phyloP scores from a whole-genome alignment of 2,329 filamentous ascomycete species.

The Xylariaceae sp. region DNA sequence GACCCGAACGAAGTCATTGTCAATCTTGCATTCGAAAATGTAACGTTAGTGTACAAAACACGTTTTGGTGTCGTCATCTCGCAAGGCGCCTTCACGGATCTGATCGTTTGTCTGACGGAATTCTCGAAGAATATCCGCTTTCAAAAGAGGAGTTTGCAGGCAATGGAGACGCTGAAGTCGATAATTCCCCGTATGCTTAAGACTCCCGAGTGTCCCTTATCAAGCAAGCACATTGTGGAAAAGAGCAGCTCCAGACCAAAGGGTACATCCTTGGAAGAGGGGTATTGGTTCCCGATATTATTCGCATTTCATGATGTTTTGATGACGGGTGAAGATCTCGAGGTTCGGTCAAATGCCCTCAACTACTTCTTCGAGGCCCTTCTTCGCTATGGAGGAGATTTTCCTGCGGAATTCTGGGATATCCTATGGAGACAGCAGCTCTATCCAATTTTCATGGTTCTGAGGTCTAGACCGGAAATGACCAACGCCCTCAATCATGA shows the following conservation, averaged over 20 bases:
- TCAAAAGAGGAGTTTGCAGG: conserved; percentile 96
- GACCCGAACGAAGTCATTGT: conserved; percentile 95
- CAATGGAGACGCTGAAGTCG: conserved; percentile 90
- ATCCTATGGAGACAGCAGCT: conserved; percentile 95
- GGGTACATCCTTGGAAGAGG: conserved; percentile 88
- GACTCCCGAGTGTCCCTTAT: conserved; percentile 91
- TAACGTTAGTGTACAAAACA: conserved; percentile 91
- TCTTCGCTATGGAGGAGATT: conserved; percentile 83
- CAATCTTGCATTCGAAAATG: conserved; percentile 94
- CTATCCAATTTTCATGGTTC: conserved; percentile 97
- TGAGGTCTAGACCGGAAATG: conserved; percentile 96
- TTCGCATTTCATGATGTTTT: conserved; percentile 98
- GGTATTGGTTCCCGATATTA: conserved; percentile 97
- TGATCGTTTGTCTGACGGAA: conserved; percentile 93
- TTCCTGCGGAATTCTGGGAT: conserved; percentile 95
- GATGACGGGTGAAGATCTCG: conserved; percentile 98
- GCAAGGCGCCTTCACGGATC: conserved; percentile 92
- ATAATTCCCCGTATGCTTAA: conserved; percentile 93
- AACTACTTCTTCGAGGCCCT: conserved; percentile 97
- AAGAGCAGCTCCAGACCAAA: conserved; percentile 51
- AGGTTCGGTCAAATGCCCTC: conserved; percentile 84
- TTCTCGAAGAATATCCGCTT: conserved; percentile 99
- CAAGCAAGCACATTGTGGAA: conserved; percentile 41
- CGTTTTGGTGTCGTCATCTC: conserved; percentile 94
- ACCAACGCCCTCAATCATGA: conserved; percentile 92